These are phyloP conservation scores for Aspergillus oerlinghausenensis DNA, from an alignment of 2,329 filamentous ascomycete genomes.

Conservation along the genomic window DNA sequence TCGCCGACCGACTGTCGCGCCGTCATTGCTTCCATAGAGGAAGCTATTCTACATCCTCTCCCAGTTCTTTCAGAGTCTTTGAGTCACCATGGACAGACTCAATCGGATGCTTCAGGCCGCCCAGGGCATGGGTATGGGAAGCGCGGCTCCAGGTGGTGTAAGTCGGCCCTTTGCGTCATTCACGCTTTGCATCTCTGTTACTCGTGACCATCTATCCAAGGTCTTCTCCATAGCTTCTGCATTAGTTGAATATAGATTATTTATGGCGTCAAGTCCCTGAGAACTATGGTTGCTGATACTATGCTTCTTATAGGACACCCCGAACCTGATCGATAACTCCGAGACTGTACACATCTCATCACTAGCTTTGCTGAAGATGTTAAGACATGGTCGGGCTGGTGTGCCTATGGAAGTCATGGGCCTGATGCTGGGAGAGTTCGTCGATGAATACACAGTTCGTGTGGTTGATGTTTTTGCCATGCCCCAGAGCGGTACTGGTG, in stretches of 20 bases:
- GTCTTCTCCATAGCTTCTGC: background rate
- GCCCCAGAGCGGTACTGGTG: constrained; percentile 96
- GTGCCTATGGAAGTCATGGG: constrained; percentile 99
- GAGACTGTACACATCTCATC: constrained; percentile 99
- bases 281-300: constrained; percentile 6
- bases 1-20: constrained; percentile 1
- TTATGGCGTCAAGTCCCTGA: background rate
- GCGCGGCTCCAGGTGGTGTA: constrained; percentile 37
- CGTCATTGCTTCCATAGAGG: constrained; percentile 26
- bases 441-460: constrained; percentile 97
- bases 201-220: background rate
- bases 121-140: constrained; percentile 52
- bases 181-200: background rate
- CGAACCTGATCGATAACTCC: constrained; percentile 93
- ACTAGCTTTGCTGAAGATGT: constrained; percentile 94
- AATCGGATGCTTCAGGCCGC: constrained; percentile 79
- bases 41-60: constrained; percentile 22
- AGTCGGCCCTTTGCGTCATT: constrained; percentile 19
- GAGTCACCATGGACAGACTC: constrained; percentile 74
- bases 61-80: constrained; percentile 16
- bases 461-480: constrained; percentile 99
- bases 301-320: constrained; percentile 63
- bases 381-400: constrained; percentile 92
- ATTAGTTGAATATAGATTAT: background rate
- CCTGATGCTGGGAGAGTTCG: constrained; percentile 96